Evolutionary conservation across 2,329 filamentous ascomycete species (phyloP), one percentile per base, ranked within the genome.

Genomic region (Pseudogymnoascus sp.): DNA sequence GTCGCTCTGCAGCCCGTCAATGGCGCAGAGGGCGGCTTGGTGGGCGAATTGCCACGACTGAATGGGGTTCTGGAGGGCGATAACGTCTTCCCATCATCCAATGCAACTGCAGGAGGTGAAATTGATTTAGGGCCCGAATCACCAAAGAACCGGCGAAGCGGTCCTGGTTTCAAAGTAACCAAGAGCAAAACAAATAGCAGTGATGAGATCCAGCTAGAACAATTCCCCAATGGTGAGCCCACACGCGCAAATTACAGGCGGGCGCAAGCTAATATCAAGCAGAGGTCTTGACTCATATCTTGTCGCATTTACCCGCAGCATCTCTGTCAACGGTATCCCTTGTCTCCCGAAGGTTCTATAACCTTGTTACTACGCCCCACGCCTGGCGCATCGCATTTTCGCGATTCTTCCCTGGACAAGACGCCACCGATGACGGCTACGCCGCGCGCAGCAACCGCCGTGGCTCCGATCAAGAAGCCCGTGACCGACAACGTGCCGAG

Each of bases 301-400:
- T 97, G 62, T 96, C 94, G 38, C 90, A 97, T 76, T 79, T 99
- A 59, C 88, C 92, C 59, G 91, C 92, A 8, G 84, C 90, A 64
- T 91, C 93, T 22, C 83, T 97, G 67, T 86, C 88, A 16, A 83
- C 88, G 8, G 87, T 96, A 9, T 88, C 91, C 16, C 81, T 96
- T 58, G 91, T 97, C 30, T 97, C 90, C 34, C 90, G 86, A 69
- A 88, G 90, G 60, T 95, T 97, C 71, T 90, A 96, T 73, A 81
- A 82, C 59, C 79, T 97, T 39, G 88, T 97, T 61, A 96, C 91
- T 4, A 93, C 90, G 1, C 90, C 92, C 14, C 91, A 97, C 75
- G 91, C 91, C 6, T 97, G 93, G 93, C 86, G 91, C 65, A 89
- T 91, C 71, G 93, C 92, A 5, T 97, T 97, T 71, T 83, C 90